These are phyloP conservation scores for Ascochyta pisi DNA, from an alignment of 2,329 filamentous ascomycete species.

Conservation along the genomic window DNA sequence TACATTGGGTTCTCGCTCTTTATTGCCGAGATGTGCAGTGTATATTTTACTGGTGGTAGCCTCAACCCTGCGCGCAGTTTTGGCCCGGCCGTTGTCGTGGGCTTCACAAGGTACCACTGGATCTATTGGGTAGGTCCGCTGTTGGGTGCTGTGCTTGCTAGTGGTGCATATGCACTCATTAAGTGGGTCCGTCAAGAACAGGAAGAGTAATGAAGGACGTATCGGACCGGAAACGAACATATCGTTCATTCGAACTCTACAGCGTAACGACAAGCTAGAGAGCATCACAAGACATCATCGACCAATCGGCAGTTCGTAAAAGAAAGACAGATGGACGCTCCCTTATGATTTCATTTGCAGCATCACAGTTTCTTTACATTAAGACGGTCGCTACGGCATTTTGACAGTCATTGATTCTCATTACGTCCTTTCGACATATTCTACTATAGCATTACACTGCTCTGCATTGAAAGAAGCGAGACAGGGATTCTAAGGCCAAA, in stretches of 20 bases:
- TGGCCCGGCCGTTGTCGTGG: conserved; percentile 51
- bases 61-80: conserved; percentile 57
- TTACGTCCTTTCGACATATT: conserved; percentile 9
- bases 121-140: conserved; percentile 54
- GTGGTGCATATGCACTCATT: conserved; percentile 57
- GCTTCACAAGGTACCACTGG: conserved; percentile 51
- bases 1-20: conserved; percentile 76
- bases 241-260: neutral
- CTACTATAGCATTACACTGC: conserved; percentile 1
- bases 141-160: conserved; percentile 53
- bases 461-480: conserved; percentile 13
- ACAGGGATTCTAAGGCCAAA: conserved; percentile 1
- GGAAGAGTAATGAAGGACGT: neutral
- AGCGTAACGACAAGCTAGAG: neutral
- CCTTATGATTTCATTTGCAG: conserved; percentile 5
- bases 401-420: neutral
- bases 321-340: neutral
- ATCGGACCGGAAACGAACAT: neutral
- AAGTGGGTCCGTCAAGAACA: conserved; percentile 21
- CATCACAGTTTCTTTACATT: conserved; percentile 3
- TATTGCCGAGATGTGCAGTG: conserved; percentile 60
- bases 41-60: conserved; percentile 55
- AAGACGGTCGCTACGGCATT: conserved; percentile 5
- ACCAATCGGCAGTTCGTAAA: neutral
- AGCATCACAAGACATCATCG: neutral